Conservation (phyloP, 495 filamentous ascomycete species). For the Hypoxylon crocopeplum region DNA sequence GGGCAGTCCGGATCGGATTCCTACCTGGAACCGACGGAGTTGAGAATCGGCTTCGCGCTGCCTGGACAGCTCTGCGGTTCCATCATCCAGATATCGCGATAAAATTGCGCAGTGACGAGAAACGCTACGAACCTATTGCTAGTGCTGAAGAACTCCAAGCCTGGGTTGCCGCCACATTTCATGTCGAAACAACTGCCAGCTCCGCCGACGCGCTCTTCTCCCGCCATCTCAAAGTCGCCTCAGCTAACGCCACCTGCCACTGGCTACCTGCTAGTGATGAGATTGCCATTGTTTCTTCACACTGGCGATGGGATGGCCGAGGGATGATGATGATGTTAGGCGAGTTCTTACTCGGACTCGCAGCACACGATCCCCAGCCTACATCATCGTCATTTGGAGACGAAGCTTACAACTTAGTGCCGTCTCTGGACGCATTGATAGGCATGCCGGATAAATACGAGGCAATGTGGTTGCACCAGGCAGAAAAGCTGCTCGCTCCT, state of each 20-base stretch:
- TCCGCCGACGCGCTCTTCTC: slow-evolving; percentile 14
- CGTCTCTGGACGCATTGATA: background rate
- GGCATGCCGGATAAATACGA: background rate
- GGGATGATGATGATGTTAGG: slow-evolving; percentile 9
- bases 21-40: background rate
- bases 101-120: slow-evolving; percentile 1
- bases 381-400: background rate
- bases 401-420: background rate
- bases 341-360: background rate
- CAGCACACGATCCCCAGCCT: background rate
- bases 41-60: slow-evolving; percentile 3
- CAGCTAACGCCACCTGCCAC: slow-evolving; percentile 4
- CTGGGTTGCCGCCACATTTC: slow-evolving; percentile 1
- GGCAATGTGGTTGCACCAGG: background rate
- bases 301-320: slow-evolving; percentile 15
- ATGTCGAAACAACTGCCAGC: background rate
- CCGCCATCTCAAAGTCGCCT: background rate
- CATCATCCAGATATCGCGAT: slow-evolving; percentile 9
- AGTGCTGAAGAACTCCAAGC: background rate
- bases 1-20: background rate
- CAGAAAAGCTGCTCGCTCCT: slow-evolving; percentile 3
- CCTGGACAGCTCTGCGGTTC: slow-evolving; percentile 7
- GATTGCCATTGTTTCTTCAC: slow-evolving; percentile 6
- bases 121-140: slow-evolving; percentile 6
- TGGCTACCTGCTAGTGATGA: slow-evolving; percentile 14